Evolutionary conservation across 2,329 filamentous ascomycete species (phyloP).

Genomic region (Podosphaera aphanis): DNA sequence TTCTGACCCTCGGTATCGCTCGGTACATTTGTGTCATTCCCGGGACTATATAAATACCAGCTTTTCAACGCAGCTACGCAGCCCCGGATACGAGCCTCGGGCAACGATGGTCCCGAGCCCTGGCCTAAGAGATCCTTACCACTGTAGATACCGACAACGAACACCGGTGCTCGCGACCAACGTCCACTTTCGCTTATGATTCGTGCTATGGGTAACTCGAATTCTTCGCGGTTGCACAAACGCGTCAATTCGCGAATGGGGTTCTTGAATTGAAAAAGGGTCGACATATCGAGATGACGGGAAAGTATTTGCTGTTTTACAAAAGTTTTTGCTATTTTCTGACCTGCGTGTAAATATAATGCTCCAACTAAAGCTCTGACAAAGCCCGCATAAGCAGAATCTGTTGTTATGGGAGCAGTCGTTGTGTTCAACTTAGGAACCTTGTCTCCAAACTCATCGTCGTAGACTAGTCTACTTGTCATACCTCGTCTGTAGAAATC

Average conservation of each 20-base stretch:
- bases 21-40: slow-evolving; percentile 19
- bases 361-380: slow-evolving; percentile 67
- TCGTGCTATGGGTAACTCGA: slow-evolving; percentile 66
- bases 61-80: slow-evolving; percentile 68
- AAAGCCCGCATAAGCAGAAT: slow-evolving; percentile 44
- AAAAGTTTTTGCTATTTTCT: slow-evolving; percentile 58
- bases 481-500: slow-evolving; percentile 41
- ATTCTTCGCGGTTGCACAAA: slow-evolving; percentile 72
- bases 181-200: slow-evolving; percentile 82
- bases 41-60: slow-evolving; percentile 88
- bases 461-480: slow-evolving; percentile 55
- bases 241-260: slow-evolving; percentile 65
- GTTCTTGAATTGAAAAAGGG: slow-evolving; percentile 62
- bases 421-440: slow-evolving; percentile 13
- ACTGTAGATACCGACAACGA: slow-evolving; percentile 81
- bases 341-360: slow-evolving; percentile 65
- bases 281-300: slow-evolving; percentile 50
- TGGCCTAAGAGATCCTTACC: slow-evolving; percentile 82
- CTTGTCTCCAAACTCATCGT: slow-evolving; percentile 66
- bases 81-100: slow-evolving; percentile 56
- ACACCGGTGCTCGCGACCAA: slow-evolving; percentile 64
- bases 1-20: slow-evolving; percentile 20
- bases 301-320: slow-evolving; percentile 65
- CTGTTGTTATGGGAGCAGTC: slow-evolving; percentile 11
- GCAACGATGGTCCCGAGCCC: slow-evolving; percentile 55